Base-by-base conservation (phyloP, 495 filamentous ascomycete genomes). In the Cairneyella variabilis region DNA sequence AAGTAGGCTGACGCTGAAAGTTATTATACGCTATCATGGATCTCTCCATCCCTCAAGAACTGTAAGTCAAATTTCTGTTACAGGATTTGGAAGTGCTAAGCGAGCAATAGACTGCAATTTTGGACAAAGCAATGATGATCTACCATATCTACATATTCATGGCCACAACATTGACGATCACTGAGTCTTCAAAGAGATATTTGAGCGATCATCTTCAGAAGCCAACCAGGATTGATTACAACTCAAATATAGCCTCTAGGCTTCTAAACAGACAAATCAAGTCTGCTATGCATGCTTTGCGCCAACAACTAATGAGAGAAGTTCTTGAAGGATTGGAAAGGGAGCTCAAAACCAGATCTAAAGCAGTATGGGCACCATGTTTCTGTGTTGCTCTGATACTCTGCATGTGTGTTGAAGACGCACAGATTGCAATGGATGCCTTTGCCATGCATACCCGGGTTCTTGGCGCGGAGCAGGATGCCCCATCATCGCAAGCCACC, bases 51-150 rank as follows among this genome's bases (percentile, higher is more conserved):
- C 42, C 14, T 46, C 25, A 11, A 46, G 6, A 46, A 16, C 42
- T 27, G 42, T 27, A 46, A 46, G 42, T 27, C 2, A 30, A 46
- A 46, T 43, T 26, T 6, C 22, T 46, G 16, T 16, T 42, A 22
- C 20, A 11, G 20, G 39, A 42, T 42, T 20, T 20, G 22, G 16
- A 32, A 36, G 18, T 34, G 36, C 25, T 21, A 22, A 48, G 20
- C 16, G 3, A 26, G n/a, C 32, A n/a, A 26, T 40, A 52, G 39
- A 42, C 16, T 18, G 23, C 37, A 18, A 23, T 43, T 42, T 23
- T 52, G 10, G 37, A 52, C 11, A 52, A 52, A 52, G 49, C 49
- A 23, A 42, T 42, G 38, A 52, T 52, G 39, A 23, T 52, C 14
- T 21, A 43, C 14, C 37, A 37, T 30, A 41, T 18, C 6, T 40